Conservation (phyloP, 352 stramenopile genomes). For the Peronospora destructor region DNA sequence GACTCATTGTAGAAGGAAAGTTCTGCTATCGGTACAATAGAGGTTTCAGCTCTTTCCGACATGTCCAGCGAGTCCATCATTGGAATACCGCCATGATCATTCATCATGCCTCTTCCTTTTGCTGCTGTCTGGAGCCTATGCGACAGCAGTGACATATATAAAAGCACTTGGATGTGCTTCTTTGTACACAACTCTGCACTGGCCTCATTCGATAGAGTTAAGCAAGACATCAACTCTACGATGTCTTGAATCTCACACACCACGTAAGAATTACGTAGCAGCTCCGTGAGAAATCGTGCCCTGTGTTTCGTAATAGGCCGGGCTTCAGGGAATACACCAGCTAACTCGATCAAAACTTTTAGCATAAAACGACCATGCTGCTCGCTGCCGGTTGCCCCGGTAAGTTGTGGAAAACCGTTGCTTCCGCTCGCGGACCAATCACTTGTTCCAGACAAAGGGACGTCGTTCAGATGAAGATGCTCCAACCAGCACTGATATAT, state of each 20-base stretch:
- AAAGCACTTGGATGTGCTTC: conserved; percentile 46
- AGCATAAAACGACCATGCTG: conserved; percentile 55
- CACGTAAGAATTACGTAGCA: conserved; percentile 47
- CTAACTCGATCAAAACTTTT: conserved; percentile 62
- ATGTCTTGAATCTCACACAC: conserved; percentile 55
- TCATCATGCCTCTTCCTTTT: conserved; percentile 11
- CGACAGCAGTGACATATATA: conserved; percentile 56
- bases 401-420: conserved; percentile 22
- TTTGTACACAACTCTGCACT: conserved; percentile 48
- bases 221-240: conserved; percentile 50
- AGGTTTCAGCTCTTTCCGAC: conserved; percentile 37
- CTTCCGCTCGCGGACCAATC: conserved; percentile 33
- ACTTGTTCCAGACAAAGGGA: conserved; percentile 29
- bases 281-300: conserved; percentile 42
- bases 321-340: conserved; percentile 50
- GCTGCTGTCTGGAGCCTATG: conserved; percentile 30
- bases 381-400: conserved; percentile 25
- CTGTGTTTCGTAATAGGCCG: conserved; percentile 38
- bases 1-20: conserved; percentile 55
- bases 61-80: conserved; percentile 55
- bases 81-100: conserved; percentile 47
- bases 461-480: conserved; percentile 45
- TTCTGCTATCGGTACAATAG: conserved; percentile 58
- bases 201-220: conserved; percentile 36
- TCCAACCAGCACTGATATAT: conserved; percentile 82